Conservation (phyloP, 495 filamentous ascomycete species). For the Aspergillus sclerotioniger region DNA sequence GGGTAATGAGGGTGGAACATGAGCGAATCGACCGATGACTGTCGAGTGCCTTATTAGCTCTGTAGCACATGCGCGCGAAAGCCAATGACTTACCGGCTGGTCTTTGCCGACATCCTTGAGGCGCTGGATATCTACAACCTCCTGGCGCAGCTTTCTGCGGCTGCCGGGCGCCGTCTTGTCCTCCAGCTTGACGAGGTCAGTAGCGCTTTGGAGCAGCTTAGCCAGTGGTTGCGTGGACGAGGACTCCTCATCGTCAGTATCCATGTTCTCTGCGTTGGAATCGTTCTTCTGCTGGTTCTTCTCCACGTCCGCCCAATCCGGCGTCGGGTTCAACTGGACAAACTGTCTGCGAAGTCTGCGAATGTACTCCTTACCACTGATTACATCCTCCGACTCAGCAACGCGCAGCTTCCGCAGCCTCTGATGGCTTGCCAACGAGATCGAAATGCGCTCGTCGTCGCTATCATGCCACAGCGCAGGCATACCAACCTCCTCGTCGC, state of each 20-base stretch:
- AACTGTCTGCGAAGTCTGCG: slow-evolving; percentile 77
- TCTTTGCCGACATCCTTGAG: slow-evolving; percentile 60
- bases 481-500: slow-evolving; percentile 29
- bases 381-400: slow-evolving; percentile 77
- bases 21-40: slow-evolving; percentile 79
- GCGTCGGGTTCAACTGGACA: slow-evolving; percentile 72
- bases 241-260: slow-evolving; percentile 60
- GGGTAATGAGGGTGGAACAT: slow-evolving; percentile 86
- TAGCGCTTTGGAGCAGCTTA: slow-evolving; percentile 69
- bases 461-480: slow-evolving; percentile 86
- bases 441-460: slow-evolving; percentile 82
- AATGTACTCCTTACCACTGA: slow-evolving; percentile 83
- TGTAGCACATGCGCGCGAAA: background rate
- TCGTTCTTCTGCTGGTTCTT: slow-evolving; percentile 52
- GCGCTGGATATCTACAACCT: slow-evolving; percentile 81
- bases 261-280: slow-evolving; percentile 38
- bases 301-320: slow-evolving; percentile 68
- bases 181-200: slow-evolving; percentile 49
- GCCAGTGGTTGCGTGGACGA: slow-evolving; percentile 73
- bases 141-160: slow-evolving; percentile 72
- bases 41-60: slow-evolving; percentile 22
- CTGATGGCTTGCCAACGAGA: slow-evolving; percentile 73
- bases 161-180: slow-evolving; percentile 34
- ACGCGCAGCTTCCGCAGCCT: slow-evolving; percentile 77
- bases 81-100: slow-evolving; percentile 50